Evolutionary conservation across 106 monocot genomes (phyloP), one percentile per base, ranked within the genome.

Genomic region (Amphibolis antarctica): DNA sequence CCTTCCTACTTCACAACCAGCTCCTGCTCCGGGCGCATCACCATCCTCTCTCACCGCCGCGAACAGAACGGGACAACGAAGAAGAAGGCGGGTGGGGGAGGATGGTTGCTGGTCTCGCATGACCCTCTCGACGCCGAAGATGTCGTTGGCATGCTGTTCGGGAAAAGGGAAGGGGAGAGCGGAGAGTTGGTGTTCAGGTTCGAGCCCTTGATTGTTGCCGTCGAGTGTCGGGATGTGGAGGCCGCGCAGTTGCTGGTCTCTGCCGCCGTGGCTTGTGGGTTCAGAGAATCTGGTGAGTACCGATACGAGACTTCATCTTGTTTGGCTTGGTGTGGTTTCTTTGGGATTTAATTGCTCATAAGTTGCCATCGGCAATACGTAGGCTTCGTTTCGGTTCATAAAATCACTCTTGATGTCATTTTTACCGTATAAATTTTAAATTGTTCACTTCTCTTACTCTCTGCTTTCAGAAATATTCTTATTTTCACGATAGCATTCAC

Each of bases 1-100:
- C 74, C 80, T 9, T 78, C 82, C 47, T 77, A 74, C 81, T 89
- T 93, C 83, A 93, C 93, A 74, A 93, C 93, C 66, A 82, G 82
- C 76, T 93, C 92, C 51, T 93, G 88, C 78, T 93, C 92, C 75
- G 92, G 92, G 28, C 92, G 92, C 53, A 81, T 93, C 68, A 85
- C 93, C 74, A 79, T 88, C 74, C 80, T 89, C 71, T 60, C 69
- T 42, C 88, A 82, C 47, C 46, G 42, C 28, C 69, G 66, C 45
- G 22, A 9, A 12, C 25, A 1, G 22, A 44, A 70, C 13, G 17
- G 22, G 29, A 29, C 28, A 9, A 44, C 26, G 44, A 93, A 85
- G 85, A 93, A 83, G 79, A 93, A 93, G 72, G 88, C 88, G 3
- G 79, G 83, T 9, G 93, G 93, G 7, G 93, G 88, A 2, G 56